Base-by-base conservation (phyloP, 345 rosid species). In the Citrus australasica region DNA sequence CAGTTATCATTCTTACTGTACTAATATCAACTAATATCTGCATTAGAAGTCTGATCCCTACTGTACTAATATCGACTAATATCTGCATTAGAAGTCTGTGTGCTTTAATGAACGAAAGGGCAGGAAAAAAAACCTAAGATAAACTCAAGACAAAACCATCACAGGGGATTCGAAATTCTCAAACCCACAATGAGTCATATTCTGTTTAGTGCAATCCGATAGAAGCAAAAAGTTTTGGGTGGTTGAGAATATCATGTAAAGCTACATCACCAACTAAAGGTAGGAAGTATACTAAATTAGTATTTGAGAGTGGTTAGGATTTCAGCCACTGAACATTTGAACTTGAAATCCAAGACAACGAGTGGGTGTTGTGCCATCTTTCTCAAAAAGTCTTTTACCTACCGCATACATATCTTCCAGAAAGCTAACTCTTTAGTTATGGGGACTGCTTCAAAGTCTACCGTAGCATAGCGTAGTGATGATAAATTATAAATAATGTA, bases 281-380 rank as follows among this genome's bases (percentile, higher is more conserved):
- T 40, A 9, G 46, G 48, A 11, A 10, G 48, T 3, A 11, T 11
- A 42, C 48, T 3, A 42, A 42, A 42, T 42, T 42, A 42, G 16
- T 11, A 10, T 51, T 51, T 51, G 2, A 17, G 58, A 53, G 58
- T 53, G 40, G 78, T 63, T 63, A 32, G 30, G 46, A 38, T 17
- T 27, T 46, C 46, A 60, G 46, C 60, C 70, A 75, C 42, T 9
- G 63, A 71, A 46, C 58, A 17, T 69, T 59, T 62, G 78, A 63
- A 75, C 69, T 74, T 62, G 42, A 40, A 17, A 42, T 71, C 42
- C 28, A 72, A 42, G 56, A 0, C 22, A 9, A 4, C 0, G 3
- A 61, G 77, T 38, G 69, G 75, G 28, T 6, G 78, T 22, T 63
- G 78, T 28, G 40, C 60, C 28, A 63, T 40, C 60, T 46, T 11